Conservation (phyloP, 2,329 filamentous ascomycete genomes). For the Erysiphe pisi region DNA sequence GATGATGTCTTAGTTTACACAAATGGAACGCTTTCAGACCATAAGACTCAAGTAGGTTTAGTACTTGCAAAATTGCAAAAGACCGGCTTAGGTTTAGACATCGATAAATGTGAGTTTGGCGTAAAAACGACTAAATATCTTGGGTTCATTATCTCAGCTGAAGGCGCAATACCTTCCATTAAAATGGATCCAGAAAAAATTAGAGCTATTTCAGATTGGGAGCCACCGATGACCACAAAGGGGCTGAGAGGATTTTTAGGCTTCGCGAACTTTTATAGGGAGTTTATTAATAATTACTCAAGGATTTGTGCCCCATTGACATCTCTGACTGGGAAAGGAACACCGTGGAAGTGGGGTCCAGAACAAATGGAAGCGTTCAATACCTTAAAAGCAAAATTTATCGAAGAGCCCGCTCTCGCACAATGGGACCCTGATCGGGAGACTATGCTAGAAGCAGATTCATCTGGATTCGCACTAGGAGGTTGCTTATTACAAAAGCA, state of each 20-base stretch:
- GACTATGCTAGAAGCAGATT: background rate
- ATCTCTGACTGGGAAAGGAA: slow-evolving; percentile 13
- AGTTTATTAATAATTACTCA: background rate
- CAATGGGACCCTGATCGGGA: slow-evolving; percentile 17
- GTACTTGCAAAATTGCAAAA: background rate
- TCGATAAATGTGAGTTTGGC: slow-evolving; percentile 21
- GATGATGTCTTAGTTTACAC: slow-evolving; percentile 17
- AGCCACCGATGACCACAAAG: slow-evolving; percentile 20
- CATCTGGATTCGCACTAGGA: background rate
- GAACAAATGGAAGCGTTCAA: slow-evolving; percentile 12
- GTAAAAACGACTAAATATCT: slow-evolving; percentile 11
- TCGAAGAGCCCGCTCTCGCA: background rate
- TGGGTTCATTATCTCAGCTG: slow-evolving; percentile 8
- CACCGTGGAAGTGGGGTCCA: background rate
- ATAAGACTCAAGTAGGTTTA: background rate
- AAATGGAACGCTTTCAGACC: background rate
- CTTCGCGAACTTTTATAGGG: slow-evolving; percentile 17
- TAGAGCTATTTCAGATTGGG: background rate
- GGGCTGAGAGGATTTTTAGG: slow-evolving; percentile 19
- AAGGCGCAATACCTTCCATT: background rate
- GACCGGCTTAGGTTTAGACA: slow-evolving; percentile 3
- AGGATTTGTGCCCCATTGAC: background rate
- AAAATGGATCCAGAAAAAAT: slow-evolving; percentile 26
- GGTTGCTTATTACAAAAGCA: slow-evolving; percentile 16
- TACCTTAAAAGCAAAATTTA: background rate